Evolutionary conservation across 2,329 filamentous ascomycete species (phyloP).

Genomic region (Gliomastix tumulicola): DNA sequence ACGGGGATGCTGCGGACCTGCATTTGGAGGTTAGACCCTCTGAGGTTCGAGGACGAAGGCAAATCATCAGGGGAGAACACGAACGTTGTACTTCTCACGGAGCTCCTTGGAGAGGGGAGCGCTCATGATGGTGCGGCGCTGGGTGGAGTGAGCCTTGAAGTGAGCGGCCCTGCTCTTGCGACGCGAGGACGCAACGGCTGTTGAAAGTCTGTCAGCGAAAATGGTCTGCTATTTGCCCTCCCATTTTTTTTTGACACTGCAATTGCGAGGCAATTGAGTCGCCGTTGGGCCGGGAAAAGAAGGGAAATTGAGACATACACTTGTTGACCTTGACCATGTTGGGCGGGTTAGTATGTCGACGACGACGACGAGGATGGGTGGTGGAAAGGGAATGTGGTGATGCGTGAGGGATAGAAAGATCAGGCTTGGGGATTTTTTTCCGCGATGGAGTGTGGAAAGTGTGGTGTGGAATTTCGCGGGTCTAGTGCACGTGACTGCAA

Average conservation of each 20-base stretch:
- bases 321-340: slow-evolving; percentile 68
- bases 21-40: slow-evolving; percentile 2
- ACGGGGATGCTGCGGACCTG: slow-evolving; percentile 93
- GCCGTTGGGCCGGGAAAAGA: too few species aligned
- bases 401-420: slow-evolving; percentile 2
- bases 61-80: slow-evolving; percentile 20
- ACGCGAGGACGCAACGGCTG: slow-evolving; percentile 69
- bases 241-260: background rate
- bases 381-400: slow-evolving; percentile 1
- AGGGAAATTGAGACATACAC: slow-evolving; percentile 31
- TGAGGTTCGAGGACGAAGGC: too few species aligned
- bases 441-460: slow-evolving; percentile 8
- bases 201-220: slow-evolving; percentile 3
- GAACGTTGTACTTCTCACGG: slow-evolving; percentile 97
- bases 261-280: background rate
- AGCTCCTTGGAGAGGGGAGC: slow-evolving; percentile 94
- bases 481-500: slow-evolving; percentile 25
- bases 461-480: slow-evolving; percentile 22
- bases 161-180: slow-evolving; percentile 99
- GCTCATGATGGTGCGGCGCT: slow-evolving; percentile 95
- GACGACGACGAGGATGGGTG: slow-evolving; percentile 3
- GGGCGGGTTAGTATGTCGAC: slow-evolving; percentile 19
- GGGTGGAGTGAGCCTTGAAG: slow-evolving; percentile 90
- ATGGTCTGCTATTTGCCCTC: background rate
- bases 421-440: slow-evolving; percentile 4